These are phyloP conservation scores for Podila minutissima DNA, from an alignment of 192 early-diverging fungal species.

Conservation along the genomic window DNA sequence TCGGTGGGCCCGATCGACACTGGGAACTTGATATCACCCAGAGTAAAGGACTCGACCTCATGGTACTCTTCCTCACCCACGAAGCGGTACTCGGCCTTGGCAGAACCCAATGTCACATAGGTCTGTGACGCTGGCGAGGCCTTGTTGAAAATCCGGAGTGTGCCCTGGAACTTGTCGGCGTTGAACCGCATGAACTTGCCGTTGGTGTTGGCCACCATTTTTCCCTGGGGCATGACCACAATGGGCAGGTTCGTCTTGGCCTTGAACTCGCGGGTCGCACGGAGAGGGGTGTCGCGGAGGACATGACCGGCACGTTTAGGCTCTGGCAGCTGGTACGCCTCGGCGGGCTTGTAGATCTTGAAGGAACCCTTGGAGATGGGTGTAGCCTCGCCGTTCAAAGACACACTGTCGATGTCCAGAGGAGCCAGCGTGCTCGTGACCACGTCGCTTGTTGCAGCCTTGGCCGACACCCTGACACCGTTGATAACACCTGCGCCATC, in stretches of 20 bases:
- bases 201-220: constrained; percentile 48
- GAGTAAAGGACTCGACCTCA: constrained; percentile 21
- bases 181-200: constrained; percentile 37
- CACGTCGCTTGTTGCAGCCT: constrained; percentile 36
- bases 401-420: constrained; percentile 38
- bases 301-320: constrained; percentile 34
- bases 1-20: constrained; percentile 45
- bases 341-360: constrained; percentile 49
- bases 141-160: constrained; percentile 57
- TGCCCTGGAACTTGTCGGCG: constrained; percentile 55
- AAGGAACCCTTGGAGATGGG: constrained; percentile 40
- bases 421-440: constrained; percentile 26
- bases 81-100: constrained; percentile 52
- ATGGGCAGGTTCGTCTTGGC: constrained; percentile 27
- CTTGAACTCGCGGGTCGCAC: constrained; percentile 49
- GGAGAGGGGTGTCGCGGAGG: constrained; percentile 25
- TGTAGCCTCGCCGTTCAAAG: constrained; percentile 34
- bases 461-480: constrained; percentile 40
- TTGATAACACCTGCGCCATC: constrained; percentile 40
- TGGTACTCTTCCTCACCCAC: constrained; percentile 55
- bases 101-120: constrained; percentile 33
- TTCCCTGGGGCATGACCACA: constrained; percentile 30
- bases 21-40: constrained; percentile 47
- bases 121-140: constrained; percentile 33
- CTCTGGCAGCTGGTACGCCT: constrained; percentile 51